Percentiles rank a stretch among this genome's conserved stretches.
phyloP scores from a whole-genome alignment of 2,329 filamentous ascomycete genomes.

The Ophiostoma sp. region DNA sequence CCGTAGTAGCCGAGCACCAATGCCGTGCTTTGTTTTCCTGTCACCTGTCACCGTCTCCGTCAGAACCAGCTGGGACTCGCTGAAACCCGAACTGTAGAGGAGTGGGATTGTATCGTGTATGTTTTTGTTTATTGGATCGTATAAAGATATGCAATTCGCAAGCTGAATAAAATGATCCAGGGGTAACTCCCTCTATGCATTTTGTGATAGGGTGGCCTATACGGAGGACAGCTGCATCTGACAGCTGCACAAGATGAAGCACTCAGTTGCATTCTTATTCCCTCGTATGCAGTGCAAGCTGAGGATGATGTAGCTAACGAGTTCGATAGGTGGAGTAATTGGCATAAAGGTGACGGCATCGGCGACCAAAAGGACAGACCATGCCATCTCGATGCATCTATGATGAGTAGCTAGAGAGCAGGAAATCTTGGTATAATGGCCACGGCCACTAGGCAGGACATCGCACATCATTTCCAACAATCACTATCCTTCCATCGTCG shows the following conservation, averaged over 20 bases:
- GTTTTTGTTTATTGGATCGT: neutral
- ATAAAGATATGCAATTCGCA: neutral
- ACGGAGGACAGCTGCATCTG: neutral
- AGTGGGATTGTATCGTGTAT: neutral
- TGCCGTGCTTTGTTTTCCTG: neutral
- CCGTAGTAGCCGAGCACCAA: neutral
- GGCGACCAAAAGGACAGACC: neutral
- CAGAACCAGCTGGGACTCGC: neutral
- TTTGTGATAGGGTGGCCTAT: neutral
- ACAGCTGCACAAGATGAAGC: conserved; percentile 3
- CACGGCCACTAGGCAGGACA: too few species aligned
- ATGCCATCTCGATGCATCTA: neutral
- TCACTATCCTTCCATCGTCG: neutral
- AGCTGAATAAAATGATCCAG: neutral
- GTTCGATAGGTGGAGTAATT: neutral
- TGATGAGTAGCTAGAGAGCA: too few species aligned
- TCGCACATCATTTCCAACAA: neutral
- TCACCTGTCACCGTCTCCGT: neutral
- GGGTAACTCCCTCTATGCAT: neutral
- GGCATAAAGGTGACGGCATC: neutral
- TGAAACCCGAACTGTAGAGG: neutral
- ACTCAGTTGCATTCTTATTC: neutral
- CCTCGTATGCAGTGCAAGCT: neutral
- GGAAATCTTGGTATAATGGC: too few species aligned
- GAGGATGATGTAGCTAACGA: neutral